These are phyloP conservation scores for Talaromyces sp. DNA, from an alignment of 2,329 filamentous ascomycete genomes.

Conservation along the genomic window DNA sequence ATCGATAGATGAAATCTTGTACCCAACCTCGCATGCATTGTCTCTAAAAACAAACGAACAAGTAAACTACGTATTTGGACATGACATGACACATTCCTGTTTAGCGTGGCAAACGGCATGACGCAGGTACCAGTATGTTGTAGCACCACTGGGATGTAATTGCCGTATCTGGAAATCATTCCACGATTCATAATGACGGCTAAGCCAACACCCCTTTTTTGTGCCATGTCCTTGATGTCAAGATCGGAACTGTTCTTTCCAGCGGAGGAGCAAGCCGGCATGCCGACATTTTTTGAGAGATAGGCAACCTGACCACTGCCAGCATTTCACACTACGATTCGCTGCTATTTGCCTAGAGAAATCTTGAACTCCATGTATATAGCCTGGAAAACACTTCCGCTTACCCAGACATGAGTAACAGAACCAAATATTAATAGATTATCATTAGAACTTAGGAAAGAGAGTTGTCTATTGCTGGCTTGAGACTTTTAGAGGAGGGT, in stretches of 20 bases:
- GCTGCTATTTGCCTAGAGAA: neutral
- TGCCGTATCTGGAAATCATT: neutral
- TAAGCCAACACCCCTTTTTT: neutral
- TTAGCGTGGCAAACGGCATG: conserved; percentile 2
- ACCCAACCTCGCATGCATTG: neutral
- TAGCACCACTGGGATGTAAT: neutral
- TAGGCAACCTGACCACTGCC: neutral
- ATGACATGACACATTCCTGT: neutral
- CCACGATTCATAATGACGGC: neutral
- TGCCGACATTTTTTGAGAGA: neutral
- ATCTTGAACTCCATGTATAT: neutral
- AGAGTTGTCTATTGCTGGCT: neutral
- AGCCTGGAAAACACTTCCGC: neutral
- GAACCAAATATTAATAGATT: neutral
- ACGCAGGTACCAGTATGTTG: neutral
- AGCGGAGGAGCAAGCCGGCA: neutral
- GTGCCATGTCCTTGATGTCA: neutral
- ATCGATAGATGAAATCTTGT: neutral
- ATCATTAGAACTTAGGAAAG: neutral
- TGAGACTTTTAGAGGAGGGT: too few relatives aligned
- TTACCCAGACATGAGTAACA: neutral
- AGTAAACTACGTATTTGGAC: neutral
- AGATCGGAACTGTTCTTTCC: neutral
- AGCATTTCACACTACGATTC: neutral
- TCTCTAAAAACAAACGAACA: neutral